Conservation (phyloP, 805 yeast species). For the Hagleromyces aurorensis region DNA sequence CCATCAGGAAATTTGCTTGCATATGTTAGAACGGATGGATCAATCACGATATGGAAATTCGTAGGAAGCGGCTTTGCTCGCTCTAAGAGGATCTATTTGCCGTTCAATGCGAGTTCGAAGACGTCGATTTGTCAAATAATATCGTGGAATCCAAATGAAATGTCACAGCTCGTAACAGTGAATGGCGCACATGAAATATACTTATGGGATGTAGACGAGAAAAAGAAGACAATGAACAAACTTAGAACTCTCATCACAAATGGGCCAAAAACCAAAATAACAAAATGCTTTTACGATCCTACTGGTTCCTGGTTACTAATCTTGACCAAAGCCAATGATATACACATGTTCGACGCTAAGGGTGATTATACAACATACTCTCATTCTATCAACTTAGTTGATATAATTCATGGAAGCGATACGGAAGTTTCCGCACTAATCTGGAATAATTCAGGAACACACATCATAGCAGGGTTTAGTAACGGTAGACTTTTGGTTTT, state of each 20-base stretch:
- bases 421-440: constrained; percentile 23
- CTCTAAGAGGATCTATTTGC: constrained; percentile 9
- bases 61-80: constrained; percentile 6
- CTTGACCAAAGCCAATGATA: constrained; percentile 34
- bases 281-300: constrained; percentile 32
- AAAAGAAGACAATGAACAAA: constrained; percentile 8
- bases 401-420: constrained; percentile 5
- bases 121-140: constrained; percentile 17
- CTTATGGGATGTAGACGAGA: constrained; percentile 20
- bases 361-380: constrained; percentile 25
- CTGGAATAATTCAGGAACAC: constrained; percentile 31
- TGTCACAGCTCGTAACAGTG: constrained; percentile 20
- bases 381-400: constrained; percentile 7
- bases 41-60: constrained; percentile 23
- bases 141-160: constrained; percentile 22
- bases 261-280: constrained; percentile 12
- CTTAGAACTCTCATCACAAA: constrained; percentile 11
- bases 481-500: constrained; percentile 37
- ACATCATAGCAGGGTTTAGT: constrained; percentile 40
- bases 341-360: constrained; percentile 32
- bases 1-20: constrained; percentile 22
- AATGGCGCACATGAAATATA: constrained; percentile 15
- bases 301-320: constrained; percentile 42
- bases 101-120: constrained; percentile 15
- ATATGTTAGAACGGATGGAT: constrained; percentile 27